These are phyloP conservation scores for Phytophthora tubulina DNA, from an alignment of 352 stramenopile species.

Conservation along the genomic window DNA sequence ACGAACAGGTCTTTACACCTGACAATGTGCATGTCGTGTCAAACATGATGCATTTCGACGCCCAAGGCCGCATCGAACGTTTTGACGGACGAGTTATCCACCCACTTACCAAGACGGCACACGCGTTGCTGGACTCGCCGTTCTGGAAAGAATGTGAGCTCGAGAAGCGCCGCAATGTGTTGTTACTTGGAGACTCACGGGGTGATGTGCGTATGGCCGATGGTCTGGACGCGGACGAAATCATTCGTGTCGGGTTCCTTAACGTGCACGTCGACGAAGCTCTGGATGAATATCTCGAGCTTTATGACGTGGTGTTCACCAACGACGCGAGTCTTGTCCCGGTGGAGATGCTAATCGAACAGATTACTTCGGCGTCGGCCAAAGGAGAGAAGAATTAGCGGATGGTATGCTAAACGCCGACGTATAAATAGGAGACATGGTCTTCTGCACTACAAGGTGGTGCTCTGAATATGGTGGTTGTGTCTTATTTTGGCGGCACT, in stretches of 20 bases:
- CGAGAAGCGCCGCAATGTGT: conserved; percentile 67
- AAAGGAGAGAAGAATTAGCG: conserved; percentile 5
- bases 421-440: conserved; percentile 37
- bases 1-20: conserved; percentile 31
- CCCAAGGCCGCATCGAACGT: conserved; percentile 47
- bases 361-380: conserved; percentile 38
- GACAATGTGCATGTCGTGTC: conserved; percentile 76
- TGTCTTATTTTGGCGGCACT: conserved; percentile 32
- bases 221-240: conserved; percentile 61
- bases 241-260: conserved; percentile 73
- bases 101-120: conserved; percentile 81
- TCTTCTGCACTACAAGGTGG: not conserved
- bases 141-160: conserved; percentile 65
- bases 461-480: conserved; percentile 26
- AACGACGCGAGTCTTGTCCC: conserved; percentile 64
- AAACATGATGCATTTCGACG: conserved; percentile 82
- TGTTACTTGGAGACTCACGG: conserved; percentile 72
- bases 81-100: conserved; percentile 77
- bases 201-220: conserved; percentile 69
- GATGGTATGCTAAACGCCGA: not conserved
- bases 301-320: conserved; percentile 76
- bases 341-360: conserved; percentile 57
- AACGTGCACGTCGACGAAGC: conserved; percentile 72
- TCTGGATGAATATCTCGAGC: conserved; percentile 68
- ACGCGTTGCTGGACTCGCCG: conserved; percentile 60